Conservation (phyloP, 1,284 basidiomycete genomes). For the Rhodotorula sp. region DNA sequence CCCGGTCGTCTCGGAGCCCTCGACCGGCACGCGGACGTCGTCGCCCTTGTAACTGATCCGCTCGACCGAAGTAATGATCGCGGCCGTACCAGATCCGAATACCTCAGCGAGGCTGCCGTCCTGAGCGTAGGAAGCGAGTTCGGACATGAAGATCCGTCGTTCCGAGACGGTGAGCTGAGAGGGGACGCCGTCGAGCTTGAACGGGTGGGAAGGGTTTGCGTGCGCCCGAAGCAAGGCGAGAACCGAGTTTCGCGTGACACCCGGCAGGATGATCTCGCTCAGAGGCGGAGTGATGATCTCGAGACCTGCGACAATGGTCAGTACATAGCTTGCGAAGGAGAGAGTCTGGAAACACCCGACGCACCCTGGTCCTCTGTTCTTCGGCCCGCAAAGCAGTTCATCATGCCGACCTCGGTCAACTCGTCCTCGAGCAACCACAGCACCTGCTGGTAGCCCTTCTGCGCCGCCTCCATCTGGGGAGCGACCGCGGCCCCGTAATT, state of each 20-base stretch:
- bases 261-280: slow-evolving; percentile 92
- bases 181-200: slow-evolving; percentile 61
- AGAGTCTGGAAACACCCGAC: slow-evolving; percentile 38
- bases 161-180: slow-evolving; percentile 73
- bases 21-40: slow-evolving; percentile 80
- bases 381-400: slow-evolving; percentile 93
- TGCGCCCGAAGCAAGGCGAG: slow-evolving; percentile 78
- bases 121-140: slow-evolving; percentile 71
- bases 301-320: slow-evolving; percentile 51
- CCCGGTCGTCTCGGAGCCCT: slow-evolving; percentile 5
- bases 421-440: slow-evolving; percentile 89
- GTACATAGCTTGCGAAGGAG: no score
- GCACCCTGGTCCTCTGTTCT: slow-evolving; percentile 68
- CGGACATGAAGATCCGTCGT: slow-evolving; percentile 81
- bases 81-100: slow-evolving; percentile 91
- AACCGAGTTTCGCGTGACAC: slow-evolving; percentile 91
- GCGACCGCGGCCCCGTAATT: slow-evolving; percentile 68
- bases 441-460: slow-evolving; percentile 87
- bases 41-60: slow-evolving; percentile 65
- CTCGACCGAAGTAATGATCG: slow-evolving; percentile 51
- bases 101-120: slow-evolving; percentile 78
- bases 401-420: slow-evolving; percentile 83
- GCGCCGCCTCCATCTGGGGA: slow-evolving; percentile 72
- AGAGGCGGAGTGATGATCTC: slow-evolving; percentile 90
- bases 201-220: slow-evolving; percentile 57